phyloP scores from a whole-genome alignment of 2,329 filamentous ascomycete species.

The Diaporthe australafricana region DNA sequence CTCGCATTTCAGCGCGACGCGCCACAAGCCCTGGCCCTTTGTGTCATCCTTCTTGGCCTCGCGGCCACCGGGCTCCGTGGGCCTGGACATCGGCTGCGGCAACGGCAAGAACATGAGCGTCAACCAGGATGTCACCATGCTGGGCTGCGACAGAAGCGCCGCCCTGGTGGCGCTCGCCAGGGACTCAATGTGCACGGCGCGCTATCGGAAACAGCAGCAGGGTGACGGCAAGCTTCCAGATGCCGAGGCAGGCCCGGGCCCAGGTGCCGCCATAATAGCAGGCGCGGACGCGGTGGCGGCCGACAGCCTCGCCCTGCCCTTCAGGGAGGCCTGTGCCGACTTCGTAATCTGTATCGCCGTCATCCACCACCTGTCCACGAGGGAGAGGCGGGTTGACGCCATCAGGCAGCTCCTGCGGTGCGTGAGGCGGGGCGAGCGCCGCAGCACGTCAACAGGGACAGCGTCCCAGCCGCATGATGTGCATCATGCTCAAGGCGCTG shows the following conservation, averaged over 20 bases:
- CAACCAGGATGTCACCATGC: constrained; percentile 80
- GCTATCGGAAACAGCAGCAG: constrained; percentile 18
- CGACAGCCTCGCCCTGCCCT: constrained; percentile 86
- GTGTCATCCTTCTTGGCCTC: constrained; percentile 81
- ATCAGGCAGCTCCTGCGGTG: constrained; percentile 78
- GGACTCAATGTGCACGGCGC: constrained; percentile 38
- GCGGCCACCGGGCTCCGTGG: constrained; percentile 77
- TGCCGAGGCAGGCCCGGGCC: constrained; percentile 6
- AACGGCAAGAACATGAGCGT: constrained; percentile 95
- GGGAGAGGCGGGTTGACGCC: constrained; percentile 76
- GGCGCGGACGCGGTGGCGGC: constrained; percentile 79
- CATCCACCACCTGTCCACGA: constrained; percentile 90
- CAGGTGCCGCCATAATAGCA: not conserved
- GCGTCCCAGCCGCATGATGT: constrained; percentile 22
- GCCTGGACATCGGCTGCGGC: constrained; percentile 92
- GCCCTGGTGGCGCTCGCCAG: constrained; percentile 65
- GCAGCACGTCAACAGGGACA: constrained; percentile 55
- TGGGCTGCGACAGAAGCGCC: constrained; percentile 85
- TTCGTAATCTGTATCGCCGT: constrained; percentile 96
- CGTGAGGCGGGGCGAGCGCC: constrained; percentile 54
- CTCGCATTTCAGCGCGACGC: constrained; percentile 84
- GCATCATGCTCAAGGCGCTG: constrained; percentile 21
- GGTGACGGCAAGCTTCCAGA: not conserved
- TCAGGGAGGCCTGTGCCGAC: constrained; percentile 71
- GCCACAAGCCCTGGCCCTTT: constrained; percentile 90